Evolutionary conservation across 2,329 filamentous ascomycete species (phyloP), one percentile per base, ranked within the genome.

Genomic region (Alternaria incomplexa): DNA sequence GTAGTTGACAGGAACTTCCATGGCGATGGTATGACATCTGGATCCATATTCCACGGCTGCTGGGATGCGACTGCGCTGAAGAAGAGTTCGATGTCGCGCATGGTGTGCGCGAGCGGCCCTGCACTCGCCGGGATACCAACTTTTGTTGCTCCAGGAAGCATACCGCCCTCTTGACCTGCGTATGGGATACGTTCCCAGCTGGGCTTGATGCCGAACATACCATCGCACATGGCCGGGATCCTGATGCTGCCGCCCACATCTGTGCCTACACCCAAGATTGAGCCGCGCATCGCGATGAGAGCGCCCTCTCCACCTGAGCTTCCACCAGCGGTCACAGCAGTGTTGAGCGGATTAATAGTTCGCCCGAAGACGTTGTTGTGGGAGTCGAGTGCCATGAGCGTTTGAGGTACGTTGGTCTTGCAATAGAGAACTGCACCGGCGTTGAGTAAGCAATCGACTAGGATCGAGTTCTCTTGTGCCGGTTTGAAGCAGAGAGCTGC

Each of bases 371-470:
- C 65, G 60, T 86, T 84, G 70, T 87, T 87, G 70, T 86, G 84
- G 1, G 81, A 83, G 65, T 87, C 85, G 13, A 84, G 67, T 5
- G 81, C 79, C 83, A 86, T 84, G 66, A 88, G 80, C 0, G 84
- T 86, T 63, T 85, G 83, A 4, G 86, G 85, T 2, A 87, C 75
- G 62, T 87, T 87, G 5, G 86, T 88, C 73, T 88, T 86, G 72
- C 79, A 82, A 65, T 84, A 84, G 2, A 85, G 64, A 1, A 87
- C 81, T 2, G 85, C 85, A 6, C 85, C 85, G 5, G 81, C 77
- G 13, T 71, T 70, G 3, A 84, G 74, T 12, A 87, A 70, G 23
- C 83, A 67, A 12, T 81, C 76, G 0, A 84, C 83, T 8, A 86
- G 71, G 0, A 80, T 68, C 1, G 82, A 78, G 58, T 81, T 79